Evolutionary conservation across 352 stramenopile species (phyloP).

Genomic region (Thraustochytrium sp.): DNA sequence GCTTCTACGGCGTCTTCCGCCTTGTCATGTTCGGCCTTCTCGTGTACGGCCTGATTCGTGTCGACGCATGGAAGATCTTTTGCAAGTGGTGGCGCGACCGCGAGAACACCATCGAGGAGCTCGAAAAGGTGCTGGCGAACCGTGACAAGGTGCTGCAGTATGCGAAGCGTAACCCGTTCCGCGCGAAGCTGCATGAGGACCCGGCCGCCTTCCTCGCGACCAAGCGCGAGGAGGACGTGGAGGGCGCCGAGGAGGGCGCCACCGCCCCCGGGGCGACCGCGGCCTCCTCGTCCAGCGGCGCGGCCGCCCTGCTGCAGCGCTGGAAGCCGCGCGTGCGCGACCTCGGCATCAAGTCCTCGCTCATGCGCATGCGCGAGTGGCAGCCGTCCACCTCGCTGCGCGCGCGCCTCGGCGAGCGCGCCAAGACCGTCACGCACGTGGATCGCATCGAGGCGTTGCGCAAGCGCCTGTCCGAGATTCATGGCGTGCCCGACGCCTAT

Average conservation of each 20-base stretch:
- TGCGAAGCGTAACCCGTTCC: slow-evolving; percentile 28
- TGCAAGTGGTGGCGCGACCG: slow-evolving; percentile 12
- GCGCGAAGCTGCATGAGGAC: slow-evolving; percentile 22
- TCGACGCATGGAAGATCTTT: slow-evolving; percentile 4
- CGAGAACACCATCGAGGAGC: slow-evolving; percentile 9
- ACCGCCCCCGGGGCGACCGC: neutral
- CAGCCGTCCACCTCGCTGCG: neutral
- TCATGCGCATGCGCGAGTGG: neutral
- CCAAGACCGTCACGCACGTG: neutral
- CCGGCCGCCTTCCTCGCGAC: neutral
- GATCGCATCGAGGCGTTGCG: slow-evolving; percentile 25
- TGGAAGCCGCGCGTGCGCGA: neutral
- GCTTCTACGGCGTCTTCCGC: neutral
- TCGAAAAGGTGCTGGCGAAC: slow-evolving; percentile 29
- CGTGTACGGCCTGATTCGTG: neutral
- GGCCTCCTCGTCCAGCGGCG: neutral
- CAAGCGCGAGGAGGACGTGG: neutral
- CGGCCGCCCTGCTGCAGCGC: neutral
- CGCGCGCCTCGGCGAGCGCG: neutral
- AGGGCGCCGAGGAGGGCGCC: neutral
- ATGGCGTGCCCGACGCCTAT: slow-evolving; percentile 28
- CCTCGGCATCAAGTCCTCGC: slow-evolving; percentile 34
- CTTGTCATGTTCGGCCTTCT: neutral
- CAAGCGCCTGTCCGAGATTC: neutral
- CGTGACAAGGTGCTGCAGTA: slow-evolving; percentile 24